These are phyloP conservation scores for Biscogniauxia marginata DNA, from an alignment of 2,329 filamentous ascomycete genomes.

Conservation along the genomic window DNA sequence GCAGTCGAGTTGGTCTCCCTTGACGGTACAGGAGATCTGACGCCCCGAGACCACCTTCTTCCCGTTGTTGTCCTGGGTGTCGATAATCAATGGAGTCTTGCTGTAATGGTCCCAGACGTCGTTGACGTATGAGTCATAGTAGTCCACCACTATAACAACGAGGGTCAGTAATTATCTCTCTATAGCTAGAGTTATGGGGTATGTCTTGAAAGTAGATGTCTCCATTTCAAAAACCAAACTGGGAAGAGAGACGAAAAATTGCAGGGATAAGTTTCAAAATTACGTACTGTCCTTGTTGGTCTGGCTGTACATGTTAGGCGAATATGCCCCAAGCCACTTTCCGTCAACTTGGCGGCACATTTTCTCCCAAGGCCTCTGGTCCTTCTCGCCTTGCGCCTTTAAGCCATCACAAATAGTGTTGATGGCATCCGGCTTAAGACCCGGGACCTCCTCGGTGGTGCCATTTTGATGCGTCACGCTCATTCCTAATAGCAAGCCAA, in stretches of 20 bases:
- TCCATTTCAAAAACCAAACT: no score
- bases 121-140: slow-evolving; percentile 44
- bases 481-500: slow-evolving; percentile 49
- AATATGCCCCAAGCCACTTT: slow-evolving; percentile 24
- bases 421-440: slow-evolving; percentile 36
- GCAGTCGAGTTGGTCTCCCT: slow-evolving; percentile 34
- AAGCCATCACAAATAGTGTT: slow-evolving; percentile 38
- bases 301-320: slow-evolving; percentile 39
- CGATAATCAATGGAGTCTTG: slow-evolving; percentile 35
- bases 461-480: slow-evolving; percentile 36
- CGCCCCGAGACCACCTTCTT: slow-evolving; percentile 8
- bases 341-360: slow-evolving; percentile 36
- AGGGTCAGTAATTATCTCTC: not conserved
- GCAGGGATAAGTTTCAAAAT: not conserved
- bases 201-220: no score
- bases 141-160: slow-evolving; percentile 31
- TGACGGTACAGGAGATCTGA: slow-evolving; percentile 37
- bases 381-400: slow-evolving; percentile 26
- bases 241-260: not conserved
- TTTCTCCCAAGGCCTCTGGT: slow-evolving; percentile 39
- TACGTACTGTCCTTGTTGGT: not conserved
- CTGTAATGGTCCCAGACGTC: slow-evolving; percentile 42
- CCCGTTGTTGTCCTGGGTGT: slow-evolving; percentile 36
- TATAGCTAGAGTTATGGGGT: slow-evolving; percentile 26
- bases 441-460: slow-evolving; percentile 33